Conservation (phyloP, 2,329 filamentous ascomycete genomes). For the Pseudocercospora musae region DNA sequence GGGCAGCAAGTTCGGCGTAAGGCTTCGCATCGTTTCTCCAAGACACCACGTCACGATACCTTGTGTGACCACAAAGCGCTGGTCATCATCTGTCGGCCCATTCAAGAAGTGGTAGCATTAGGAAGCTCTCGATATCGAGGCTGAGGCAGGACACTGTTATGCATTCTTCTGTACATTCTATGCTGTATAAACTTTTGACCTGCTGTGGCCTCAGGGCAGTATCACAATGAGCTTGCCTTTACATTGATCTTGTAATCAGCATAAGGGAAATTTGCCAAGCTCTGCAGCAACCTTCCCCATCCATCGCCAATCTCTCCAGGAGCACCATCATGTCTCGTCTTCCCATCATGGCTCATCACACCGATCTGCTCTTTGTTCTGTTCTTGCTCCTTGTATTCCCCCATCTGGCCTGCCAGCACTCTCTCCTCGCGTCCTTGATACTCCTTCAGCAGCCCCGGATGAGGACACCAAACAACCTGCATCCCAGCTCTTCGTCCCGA, state of each 20-base stretch:
- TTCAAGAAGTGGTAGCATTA: too few species aligned
- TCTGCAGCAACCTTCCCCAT: conserved; percentile 53
- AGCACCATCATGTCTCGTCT: conserved; percentile 42
- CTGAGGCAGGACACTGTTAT: background rate
- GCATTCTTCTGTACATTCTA: background rate
- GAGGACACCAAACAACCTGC: conserved; percentile 90
- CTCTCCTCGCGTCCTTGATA: conserved; percentile 73
- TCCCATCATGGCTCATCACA: conserved; percentile 8
- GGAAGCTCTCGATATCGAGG: background rate
- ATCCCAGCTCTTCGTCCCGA: conserved; percentile 86
- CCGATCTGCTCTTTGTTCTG: conserved; percentile 32
- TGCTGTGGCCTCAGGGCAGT: background rate
- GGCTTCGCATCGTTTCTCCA: too few species aligned
- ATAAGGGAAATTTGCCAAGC: conserved; percentile 60
- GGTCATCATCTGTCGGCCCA: too few species aligned
- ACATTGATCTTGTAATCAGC: conserved; percentile 55
- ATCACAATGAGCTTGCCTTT: conserved; percentile 17
- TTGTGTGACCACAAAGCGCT: too few species aligned
- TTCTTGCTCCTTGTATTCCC: conserved; percentile 59
- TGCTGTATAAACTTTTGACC: background rate
- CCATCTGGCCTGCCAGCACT: conserved; percentile 78
- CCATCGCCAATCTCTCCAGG: conserved; percentile 59
- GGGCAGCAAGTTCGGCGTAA: too few species aligned
- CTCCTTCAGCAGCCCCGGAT: conserved; percentile 71
- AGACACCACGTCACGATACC: too few species aligned